phyloP scores from a whole-genome alignment of 179 eudicot genomes.

The Heliamphora ciliata region DNA sequence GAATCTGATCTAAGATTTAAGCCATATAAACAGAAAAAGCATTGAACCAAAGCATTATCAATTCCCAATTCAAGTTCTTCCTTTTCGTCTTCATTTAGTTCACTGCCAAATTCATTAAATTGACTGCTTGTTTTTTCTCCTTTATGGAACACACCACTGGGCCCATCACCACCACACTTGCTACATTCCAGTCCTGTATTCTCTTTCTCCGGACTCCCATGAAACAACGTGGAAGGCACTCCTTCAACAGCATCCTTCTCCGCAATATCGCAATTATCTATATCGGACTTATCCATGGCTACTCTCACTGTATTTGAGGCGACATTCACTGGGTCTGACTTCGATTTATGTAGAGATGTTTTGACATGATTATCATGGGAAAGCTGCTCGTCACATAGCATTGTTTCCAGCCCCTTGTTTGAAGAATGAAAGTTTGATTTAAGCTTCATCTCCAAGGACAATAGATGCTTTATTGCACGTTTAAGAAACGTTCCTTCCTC shows the following conservation, averaged over 20 bases:
- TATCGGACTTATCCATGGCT: constrained; percentile 17
- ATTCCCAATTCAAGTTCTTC: constrained; percentile 87
- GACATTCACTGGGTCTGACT: constrained; percentile 24
- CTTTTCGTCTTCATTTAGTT: constrained; percentile 68
- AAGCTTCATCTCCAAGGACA: constrained; percentile 77
- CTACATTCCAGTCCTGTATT: constrained; percentile 21
- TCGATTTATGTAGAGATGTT: constrained; percentile 22
- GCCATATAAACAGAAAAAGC: constrained; percentile 93
- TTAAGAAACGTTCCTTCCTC: constrained; percentile 95
- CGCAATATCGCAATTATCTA: constrained; percentile 16
- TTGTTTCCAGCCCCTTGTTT: constrained; percentile 38
- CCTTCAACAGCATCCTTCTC: constrained; percentile 28
- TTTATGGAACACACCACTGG: constrained; percentile 18
- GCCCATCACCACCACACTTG: constrained; percentile 19
- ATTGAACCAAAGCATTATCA: constrained; percentile 91
- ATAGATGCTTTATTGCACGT: constrained; percentile 86
- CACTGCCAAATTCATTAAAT: constrained; percentile 28
- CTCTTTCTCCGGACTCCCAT: constrained; percentile 23
- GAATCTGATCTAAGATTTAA: constrained; percentile 86
- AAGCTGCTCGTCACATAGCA: constrained; percentile 29
- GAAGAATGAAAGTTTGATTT: constrained; percentile 46
- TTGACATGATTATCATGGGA: constrained; percentile 25
- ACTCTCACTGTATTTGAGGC: constrained; percentile 22
- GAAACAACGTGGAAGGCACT: constrained; percentile 24
- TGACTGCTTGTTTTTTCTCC: constrained; percentile 36